phyloP scores from a whole-genome alignment of 2,329 filamentous ascomycete genomes.

The Cladosporium velox region DNA sequence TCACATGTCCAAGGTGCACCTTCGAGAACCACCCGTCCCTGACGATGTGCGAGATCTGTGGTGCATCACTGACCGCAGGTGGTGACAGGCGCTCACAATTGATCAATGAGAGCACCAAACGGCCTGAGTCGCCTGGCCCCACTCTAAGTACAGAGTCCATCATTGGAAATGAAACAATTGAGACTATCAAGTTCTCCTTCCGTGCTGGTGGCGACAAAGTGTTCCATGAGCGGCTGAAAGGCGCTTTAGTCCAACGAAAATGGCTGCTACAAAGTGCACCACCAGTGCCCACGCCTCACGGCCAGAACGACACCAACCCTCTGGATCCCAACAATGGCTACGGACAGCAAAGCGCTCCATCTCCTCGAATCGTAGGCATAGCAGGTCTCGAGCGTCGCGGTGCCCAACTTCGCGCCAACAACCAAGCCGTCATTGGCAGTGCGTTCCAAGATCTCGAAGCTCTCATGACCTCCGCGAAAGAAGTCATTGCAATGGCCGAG shows the following conservation, averaged over 20 bases:
- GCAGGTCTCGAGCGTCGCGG: constrained; percentile 87
- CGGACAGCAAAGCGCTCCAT: constrained; percentile 23
- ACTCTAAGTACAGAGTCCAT: constrained; percentile 51
- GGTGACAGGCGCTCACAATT: constrained; percentile 44
- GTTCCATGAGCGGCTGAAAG: constrained; percentile 86
- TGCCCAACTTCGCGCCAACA: constrained; percentile 83
- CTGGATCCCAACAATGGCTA: constrained; percentile 31
- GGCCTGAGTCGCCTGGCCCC: constrained; percentile 79
- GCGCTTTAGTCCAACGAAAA: constrained; percentile 86
- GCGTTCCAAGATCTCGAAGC: constrained; percentile 96
- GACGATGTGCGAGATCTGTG: constrained; percentile 85
- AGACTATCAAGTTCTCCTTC: constrained; percentile 89
- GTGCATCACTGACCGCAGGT: constrained; percentile 67
- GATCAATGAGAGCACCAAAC: constrained; percentile 32
- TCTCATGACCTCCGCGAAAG: constrained; percentile 95
- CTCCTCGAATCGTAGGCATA: constrained; percentile 74
- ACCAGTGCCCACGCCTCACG: constrained; percentile 69
- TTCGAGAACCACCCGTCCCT: constrained; percentile 91
- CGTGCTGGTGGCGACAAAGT: constrained; percentile 84
- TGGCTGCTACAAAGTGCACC: constrained; percentile 92
- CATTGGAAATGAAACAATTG: constrained; percentile 61
- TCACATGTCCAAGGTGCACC: constrained; percentile 78
- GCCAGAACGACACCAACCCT: constrained; percentile 38
- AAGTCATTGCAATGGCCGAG: constrained; percentile 91
- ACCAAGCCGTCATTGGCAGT: constrained; percentile 86